Evolutionary conservation across 176 grass and related monocot genomes (phyloP).

Genomic region (Dactylis glomerata): DNA sequence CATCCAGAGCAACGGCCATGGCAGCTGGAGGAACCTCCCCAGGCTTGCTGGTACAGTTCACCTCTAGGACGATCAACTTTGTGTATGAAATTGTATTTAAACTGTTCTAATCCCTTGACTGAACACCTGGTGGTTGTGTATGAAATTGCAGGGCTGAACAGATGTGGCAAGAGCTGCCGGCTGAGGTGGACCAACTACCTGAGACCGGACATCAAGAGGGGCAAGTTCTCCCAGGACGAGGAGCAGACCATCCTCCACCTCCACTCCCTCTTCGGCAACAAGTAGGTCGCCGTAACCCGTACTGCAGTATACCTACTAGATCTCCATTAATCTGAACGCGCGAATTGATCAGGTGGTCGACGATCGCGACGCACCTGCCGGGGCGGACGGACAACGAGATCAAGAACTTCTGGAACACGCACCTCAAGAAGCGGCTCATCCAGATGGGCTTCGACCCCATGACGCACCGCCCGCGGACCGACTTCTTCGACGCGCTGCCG

Average conservation of each 20-base stretch:
- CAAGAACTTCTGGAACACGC: constrained; percentile 97
- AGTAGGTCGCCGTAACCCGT: constrained; percentile 28
- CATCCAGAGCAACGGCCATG: constrained; percentile 73
- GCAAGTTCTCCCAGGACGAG: neutral
- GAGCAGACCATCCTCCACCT: neutral
- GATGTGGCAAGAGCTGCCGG: constrained; percentile 88
- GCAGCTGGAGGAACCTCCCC: constrained; percentile 81
- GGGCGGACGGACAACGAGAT: constrained; percentile 89
- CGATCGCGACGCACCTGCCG: constrained; percentile 68
- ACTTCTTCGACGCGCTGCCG: constrained; percentile 69
- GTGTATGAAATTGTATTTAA: neutral
- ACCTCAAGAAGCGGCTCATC: constrained; percentile 86
- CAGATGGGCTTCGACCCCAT: constrained; percentile 96
- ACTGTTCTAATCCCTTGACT: neutral
- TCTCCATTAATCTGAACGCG: constrained; percentile 15
- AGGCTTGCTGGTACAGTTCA: constrained; percentile 57
- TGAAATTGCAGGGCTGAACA: constrained; percentile 51
- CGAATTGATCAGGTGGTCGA: constrained; percentile 50
- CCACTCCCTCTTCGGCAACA: constrained; percentile 61
- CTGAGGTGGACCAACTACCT: constrained; percentile 94
- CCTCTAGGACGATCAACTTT: neutral
- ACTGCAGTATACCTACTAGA: neutral
- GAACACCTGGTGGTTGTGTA: neutral
- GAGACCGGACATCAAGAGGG: constrained; percentile 70
- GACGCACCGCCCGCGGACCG: constrained; percentile 79